Evolutionary conservation across 257 asterid species (phyloP).

Genomic region (Ligustrum vulgare): DNA sequence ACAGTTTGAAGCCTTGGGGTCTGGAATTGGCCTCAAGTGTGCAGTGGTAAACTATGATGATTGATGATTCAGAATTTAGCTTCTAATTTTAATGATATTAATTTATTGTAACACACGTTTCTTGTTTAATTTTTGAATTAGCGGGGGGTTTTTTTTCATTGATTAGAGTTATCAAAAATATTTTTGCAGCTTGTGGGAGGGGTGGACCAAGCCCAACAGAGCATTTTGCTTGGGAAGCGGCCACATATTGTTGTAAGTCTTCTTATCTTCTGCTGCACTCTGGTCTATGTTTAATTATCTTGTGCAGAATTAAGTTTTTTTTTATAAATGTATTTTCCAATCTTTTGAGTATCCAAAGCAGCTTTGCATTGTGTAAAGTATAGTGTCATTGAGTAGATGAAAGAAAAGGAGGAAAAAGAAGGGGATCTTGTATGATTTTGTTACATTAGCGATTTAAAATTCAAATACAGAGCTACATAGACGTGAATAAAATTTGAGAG

Average conservation of each 20-base stretch:
- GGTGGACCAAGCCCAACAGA: constrained; percentile 70
- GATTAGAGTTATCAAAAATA: constrained; percentile 14
- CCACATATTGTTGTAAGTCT: constrained; percentile 84
- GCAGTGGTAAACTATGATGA: constrained; percentile 51
- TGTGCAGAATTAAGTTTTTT: not conserved
- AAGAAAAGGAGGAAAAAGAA: too few species aligned
- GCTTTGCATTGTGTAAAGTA: not conserved
- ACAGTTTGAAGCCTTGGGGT: constrained; percentile 89
- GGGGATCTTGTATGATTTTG: not conserved
- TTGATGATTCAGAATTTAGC: not conserved
- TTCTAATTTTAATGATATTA: not conserved
- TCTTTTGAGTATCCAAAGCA: not conserved
- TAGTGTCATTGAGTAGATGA: not conserved
- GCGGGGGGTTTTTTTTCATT: not conserved
- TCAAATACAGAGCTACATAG: not conserved
- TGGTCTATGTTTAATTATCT: not conserved
- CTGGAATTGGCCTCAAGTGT: constrained; percentile 71
- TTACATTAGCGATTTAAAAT: not conserved
- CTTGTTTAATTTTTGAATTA: not conserved
- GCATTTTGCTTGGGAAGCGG: constrained; percentile 72
- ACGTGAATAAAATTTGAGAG: not conserved
- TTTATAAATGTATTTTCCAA: not conserved
- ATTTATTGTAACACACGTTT: not conserved
- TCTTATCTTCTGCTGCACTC: constrained; percentile 9
- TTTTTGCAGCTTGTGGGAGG: constrained; percentile 87